phyloP scores from a whole-genome alignment of 441 rosid species.

The Daphne laureola region DNA sequence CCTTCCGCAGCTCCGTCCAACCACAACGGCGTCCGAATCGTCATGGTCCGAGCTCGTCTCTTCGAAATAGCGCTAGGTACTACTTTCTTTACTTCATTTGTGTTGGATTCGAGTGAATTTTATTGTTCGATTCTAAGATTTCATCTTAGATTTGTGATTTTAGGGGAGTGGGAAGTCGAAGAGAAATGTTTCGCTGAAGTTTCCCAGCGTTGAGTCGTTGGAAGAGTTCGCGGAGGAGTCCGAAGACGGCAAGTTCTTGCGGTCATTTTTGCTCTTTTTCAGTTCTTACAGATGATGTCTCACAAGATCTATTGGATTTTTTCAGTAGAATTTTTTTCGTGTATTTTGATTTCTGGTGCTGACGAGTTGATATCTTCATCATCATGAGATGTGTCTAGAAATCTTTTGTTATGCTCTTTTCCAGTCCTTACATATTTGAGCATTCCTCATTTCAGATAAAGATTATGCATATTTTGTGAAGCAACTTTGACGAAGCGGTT shows the following conservation, averaged over 20 bases:
- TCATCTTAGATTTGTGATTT: not conserved
- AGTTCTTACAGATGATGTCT: too few relatives aligned
- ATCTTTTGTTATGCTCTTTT: too few relatives aligned
- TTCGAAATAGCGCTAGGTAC: not conserved
- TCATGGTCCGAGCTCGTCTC: slow-evolving; percentile 40
- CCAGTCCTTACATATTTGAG: slow-evolving; percentile 1
- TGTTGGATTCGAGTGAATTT: not conserved
- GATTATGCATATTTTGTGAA: slow-evolving; percentile 76
- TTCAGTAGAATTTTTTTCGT: too few relatives aligned
- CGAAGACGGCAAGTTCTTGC: slow-evolving; percentile 34
- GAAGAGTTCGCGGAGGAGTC: slow-evolving; percentile 29
- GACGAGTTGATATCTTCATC: too few relatives aligned
- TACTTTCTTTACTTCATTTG: not conserved
- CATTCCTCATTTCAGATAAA: slow-evolving; percentile 34
- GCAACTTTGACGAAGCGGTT: slow-evolving; percentile 78
- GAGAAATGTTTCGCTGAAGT: slow-evolving; percentile 52
- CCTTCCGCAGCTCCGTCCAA: slow-evolving; percentile 47
- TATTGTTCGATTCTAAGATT: not conserved
- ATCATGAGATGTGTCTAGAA: too few relatives aligned
- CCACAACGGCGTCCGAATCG: slow-evolving; percentile 51
- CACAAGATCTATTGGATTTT: too few relatives aligned
- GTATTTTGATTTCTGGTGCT: too few relatives aligned
- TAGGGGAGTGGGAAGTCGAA: slow-evolving; percentile 70
- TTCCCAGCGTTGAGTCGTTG: slow-evolving; percentile 58
- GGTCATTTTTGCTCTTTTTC: too few relatives aligned